These are phyloP conservation scores for Komagataella phaffii DNA, from an alignment of 805 yeast species.

Conservation along the genomic window DNA sequence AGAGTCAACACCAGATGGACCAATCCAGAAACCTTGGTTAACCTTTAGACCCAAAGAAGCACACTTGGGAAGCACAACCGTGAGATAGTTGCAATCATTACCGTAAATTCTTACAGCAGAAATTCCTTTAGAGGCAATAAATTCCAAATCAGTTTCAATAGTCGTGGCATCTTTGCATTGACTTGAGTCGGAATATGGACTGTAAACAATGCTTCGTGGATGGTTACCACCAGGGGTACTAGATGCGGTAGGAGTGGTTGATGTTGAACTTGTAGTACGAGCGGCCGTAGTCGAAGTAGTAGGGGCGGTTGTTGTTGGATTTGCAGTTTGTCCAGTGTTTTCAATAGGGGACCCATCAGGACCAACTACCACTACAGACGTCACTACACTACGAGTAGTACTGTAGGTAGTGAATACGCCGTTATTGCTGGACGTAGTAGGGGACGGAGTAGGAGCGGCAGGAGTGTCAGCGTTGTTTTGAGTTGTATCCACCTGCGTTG, in stretches of 20 bases:
- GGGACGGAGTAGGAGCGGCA: conserved; percentile 7
- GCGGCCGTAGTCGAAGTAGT: conserved; percentile 1
- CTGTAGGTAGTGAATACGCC: conserved; percentile 1
- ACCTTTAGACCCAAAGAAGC: conserved; percentile 47
- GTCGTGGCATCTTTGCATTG: conserved; percentile 47
- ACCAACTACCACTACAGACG: conserved; percentile 6
- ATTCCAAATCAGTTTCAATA: conserved; percentile 44
- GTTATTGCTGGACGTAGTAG: conserved; percentile 4
- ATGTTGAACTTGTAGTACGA: conserved; percentile 3
- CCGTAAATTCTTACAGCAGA: conserved; percentile 66
- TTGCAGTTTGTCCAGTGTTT: conserved; percentile 1
- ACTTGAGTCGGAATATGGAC: conserved; percentile 63
- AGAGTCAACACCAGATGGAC: conserved; percentile 49
- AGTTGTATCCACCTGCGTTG: background rate
- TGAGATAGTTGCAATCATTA: conserved; percentile 66
- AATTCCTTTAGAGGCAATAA: conserved; percentile 50
- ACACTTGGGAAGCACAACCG: conserved; percentile 52
- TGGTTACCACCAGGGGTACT: conserved; percentile 14
- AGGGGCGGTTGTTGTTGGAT: conserved; percentile 5
- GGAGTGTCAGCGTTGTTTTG: conserved; percentile 4
- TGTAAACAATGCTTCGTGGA: conserved; percentile 57
- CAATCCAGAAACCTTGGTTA: conserved; percentile 84
- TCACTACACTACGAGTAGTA: conserved; percentile 8
- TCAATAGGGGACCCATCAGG: conserved; percentile 5
- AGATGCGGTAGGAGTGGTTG: conserved; percentile 15